Percentiles rank a stretch among this genome's conserved stretches.
These are phyloP conservation scores for Penicillium palitans DNA, from an alignment of 2,329 filamentous ascomycete species.

Conservation along the genomic window DNA sequence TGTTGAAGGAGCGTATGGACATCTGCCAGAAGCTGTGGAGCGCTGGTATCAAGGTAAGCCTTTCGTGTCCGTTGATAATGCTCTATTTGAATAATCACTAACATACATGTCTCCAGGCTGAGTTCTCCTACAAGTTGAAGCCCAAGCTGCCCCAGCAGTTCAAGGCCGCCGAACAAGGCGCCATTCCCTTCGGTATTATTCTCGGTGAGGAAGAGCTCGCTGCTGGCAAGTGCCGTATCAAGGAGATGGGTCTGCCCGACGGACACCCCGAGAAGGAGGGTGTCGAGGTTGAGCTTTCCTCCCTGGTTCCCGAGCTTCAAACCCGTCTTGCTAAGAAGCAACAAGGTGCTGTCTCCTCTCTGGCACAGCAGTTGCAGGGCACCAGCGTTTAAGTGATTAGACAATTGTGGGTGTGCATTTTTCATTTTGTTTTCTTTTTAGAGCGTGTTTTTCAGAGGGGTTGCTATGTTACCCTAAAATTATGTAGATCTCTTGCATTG, in stretches of 20 bases:
- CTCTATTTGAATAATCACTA: slow-evolving; percentile 15
- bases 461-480: slow-evolving; percentile 7
- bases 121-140: slow-evolving; percentile 87
- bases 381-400: slow-evolving; percentile 18
- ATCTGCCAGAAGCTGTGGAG: slow-evolving; percentile 78
- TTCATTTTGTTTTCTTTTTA: slow-evolving; percentile 3
- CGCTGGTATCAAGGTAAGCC: slow-evolving; percentile 73
- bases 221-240: slow-evolving; percentile 80
- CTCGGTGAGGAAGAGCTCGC: slow-evolving; percentile 87
- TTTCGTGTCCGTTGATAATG: neutral
- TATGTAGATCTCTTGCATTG: slow-evolving; percentile 15
- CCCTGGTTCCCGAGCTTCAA: slow-evolving; percentile 30
- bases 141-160: slow-evolving; percentile 87
- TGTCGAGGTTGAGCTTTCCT: slow-evolving; percentile 63
- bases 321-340: slow-evolving; percentile 27
- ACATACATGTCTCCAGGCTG: slow-evolving; percentile 55
- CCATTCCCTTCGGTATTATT: slow-evolving; percentile 82
- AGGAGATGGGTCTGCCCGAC: slow-evolving; percentile 76
- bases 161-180: slow-evolving; percentile 78
- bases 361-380: slow-evolving; percentile 29
- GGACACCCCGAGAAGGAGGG: slow-evolving; percentile 91
- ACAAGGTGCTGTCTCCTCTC: slow-evolving; percentile 13
- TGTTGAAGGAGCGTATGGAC: slow-evolving; percentile 80
- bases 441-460: slow-evolving; percentile 11
- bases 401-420: slow-evolving; percentile 20